Conservation (phyloP, 169 alveolate genomes). For the Eimeria nieschulzi region DNA sequence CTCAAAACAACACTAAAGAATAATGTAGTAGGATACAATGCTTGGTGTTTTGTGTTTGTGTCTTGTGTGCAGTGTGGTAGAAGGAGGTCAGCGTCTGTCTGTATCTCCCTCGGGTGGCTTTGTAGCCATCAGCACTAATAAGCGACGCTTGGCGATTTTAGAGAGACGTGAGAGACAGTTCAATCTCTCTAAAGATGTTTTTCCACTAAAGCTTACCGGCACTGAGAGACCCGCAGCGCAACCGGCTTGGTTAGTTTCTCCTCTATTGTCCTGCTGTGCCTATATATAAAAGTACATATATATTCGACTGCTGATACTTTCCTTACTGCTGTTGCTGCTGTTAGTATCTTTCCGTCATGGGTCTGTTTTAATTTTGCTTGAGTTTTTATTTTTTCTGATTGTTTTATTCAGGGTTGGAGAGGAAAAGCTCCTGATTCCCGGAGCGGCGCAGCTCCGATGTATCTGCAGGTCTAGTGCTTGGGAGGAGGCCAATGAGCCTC, state of each 20-base stretch:
- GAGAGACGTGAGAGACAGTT: background rate
- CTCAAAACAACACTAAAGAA: background rate
- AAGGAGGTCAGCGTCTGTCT: conserved; percentile 38
- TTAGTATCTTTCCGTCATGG: background rate
- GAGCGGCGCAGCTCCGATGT: conserved; percentile 37
- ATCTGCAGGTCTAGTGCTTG: conserved; percentile 18
- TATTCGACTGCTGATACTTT: background rate
- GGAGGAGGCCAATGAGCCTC: conserved; percentile 46
- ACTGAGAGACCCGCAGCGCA: conserved; percentile 15
- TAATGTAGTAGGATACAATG: background rate
- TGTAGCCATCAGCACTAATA: conserved; percentile 40
- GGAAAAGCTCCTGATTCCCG: conserved; percentile 33
- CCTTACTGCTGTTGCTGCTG: background rate
- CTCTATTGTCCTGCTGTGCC: background rate
- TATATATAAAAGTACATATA: no score
- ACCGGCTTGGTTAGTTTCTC: conserved; percentile 23
- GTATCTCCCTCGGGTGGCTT: conserved; percentile 34
- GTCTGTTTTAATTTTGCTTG: background rate
- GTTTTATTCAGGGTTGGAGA: conserved; percentile 30
- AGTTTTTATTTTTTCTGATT: background rate
- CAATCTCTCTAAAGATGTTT: conserved; percentile 1
- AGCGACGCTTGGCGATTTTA: conserved; percentile 40
- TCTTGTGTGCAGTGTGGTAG: conserved; percentile 22
- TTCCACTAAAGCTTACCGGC: conserved; percentile 26
- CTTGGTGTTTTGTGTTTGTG: background rate